Percentiles rank a stretch among this genome's conserved stretches.
Evolutionary conservation across 2,329 filamentous ascomycete species (phyloP).

Genomic region (Elsinoe fawcettii): DNA sequence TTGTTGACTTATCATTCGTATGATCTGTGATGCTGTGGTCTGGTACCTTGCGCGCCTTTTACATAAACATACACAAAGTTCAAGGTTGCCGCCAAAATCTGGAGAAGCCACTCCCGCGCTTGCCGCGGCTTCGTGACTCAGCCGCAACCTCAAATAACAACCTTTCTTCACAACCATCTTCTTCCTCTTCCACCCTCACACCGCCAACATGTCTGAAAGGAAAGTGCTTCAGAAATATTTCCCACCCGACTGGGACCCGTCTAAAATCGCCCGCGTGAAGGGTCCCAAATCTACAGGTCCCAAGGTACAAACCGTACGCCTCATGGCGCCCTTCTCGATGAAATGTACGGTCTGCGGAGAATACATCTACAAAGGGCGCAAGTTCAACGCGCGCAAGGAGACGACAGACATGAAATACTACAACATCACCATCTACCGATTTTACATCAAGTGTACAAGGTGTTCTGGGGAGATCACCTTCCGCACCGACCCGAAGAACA

Average conservation of each 20-base stretch:
- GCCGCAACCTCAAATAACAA: neutral
- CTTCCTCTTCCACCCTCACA: neutral
- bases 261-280: slow-evolving; percentile 60
- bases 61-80: neutral
- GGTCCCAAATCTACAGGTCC: slow-evolving; percentile 66
- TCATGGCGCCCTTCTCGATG: slow-evolving; percentile 86
- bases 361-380: slow-evolving; percentile 85
- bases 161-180: neutral
- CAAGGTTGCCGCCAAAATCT: neutral
- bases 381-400: slow-evolving; percentile 93
- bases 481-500: slow-evolving; percentile 88
- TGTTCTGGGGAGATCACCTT: slow-evolving; percentile 86
- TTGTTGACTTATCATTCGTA: neutral
- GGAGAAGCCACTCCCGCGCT: neutral
- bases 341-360: slow-evolving; percentile 63
- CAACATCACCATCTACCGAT: slow-evolving; percentile 76
- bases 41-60: neutral
- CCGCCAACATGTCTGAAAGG: slow-evolving; percentile 66
- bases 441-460: slow-evolving; percentile 75
- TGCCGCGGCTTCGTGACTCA: neutral
- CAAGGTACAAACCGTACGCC: slow-evolving; percentile 74
- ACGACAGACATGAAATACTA: slow-evolving; percentile 88
- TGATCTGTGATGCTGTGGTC: neutral
- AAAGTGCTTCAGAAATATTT: slow-evolving; percentile 67
- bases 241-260: slow-evolving; percentile 81